phyloP scores from a whole-genome alignment of 495 filamentous ascomycete species.

The Usnea hakonensis region DNA sequence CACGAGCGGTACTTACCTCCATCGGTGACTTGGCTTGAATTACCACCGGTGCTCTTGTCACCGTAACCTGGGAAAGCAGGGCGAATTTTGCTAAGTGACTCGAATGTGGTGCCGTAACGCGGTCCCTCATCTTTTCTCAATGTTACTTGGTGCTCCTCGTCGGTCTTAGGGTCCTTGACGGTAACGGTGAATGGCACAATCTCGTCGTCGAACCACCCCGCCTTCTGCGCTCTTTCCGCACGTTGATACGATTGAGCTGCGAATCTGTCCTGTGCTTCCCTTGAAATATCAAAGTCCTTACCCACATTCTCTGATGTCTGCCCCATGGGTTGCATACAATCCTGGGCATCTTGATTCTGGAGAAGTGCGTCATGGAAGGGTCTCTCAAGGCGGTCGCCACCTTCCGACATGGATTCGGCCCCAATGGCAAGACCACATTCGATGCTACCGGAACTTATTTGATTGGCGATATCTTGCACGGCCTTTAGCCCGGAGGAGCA shows the following conservation, averaged over 20 bases:
- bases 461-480: conserved; percentile 85
- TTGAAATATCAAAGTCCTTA: conserved; percentile 74
- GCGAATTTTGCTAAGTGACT: conserved; percentile 74
- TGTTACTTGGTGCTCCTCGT: conserved; percentile 66
- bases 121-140: conserved; percentile 82
- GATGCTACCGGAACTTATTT: conserved; percentile 74
- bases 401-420: conserved; percentile 76
- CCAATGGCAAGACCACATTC: conserved; percentile 82
- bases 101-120: conserved; percentile 79
- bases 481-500: conserved; percentile 95
- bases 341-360: conserved; percentile 64
- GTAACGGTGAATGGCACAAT: conserved; percentile 77
- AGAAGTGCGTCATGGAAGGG: conserved; percentile 76
- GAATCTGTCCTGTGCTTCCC: conserved; percentile 74
- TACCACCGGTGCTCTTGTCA: conserved; percentile 84
- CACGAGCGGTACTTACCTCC: conserved; percentile 44
- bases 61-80: conserved; percentile 88
- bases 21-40: conserved; percentile 91
- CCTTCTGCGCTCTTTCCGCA: conserved; percentile 86
- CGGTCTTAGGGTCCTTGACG: conserved; percentile 75
- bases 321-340: conserved; percentile 94
- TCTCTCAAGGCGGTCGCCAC: conserved; percentile 55
- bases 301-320: conserved; percentile 97
- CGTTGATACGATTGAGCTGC: conserved; percentile 79
- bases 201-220: conserved; percentile 90